Base-by-base conservation (phyloP, 495 filamentous ascomycete genomes). In the Neurospora sp. region DNA sequence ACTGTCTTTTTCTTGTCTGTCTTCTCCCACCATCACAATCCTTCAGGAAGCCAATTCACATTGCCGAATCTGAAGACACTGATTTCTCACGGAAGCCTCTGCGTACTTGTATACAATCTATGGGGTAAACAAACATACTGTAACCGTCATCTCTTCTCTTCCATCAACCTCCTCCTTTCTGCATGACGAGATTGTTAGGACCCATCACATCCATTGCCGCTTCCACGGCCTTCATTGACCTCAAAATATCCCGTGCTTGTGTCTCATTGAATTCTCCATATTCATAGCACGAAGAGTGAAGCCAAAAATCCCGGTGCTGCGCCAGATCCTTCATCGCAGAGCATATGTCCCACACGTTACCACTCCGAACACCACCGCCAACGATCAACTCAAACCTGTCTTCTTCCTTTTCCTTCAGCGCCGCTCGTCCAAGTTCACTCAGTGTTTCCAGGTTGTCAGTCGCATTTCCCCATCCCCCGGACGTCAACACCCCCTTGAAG, bases 401-500 rank as follows among this genome's bases (percentile, higher is more conserved):
- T 31, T 65, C 53, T 18, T 59, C 48, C 20, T 59, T 9, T 44
- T 22, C 0, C 40, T 14, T 41, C 72, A 53, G 10, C 20, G 76
- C 78, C 42, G 35, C 73, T 8, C 65, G 22, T 14, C 81, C 75
- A 12, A 85, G 75, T 10, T 35, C 53, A 16, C 72, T 77, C 45
- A 85, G 72, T 61, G 71, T 73, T 35, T 65, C 68, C 22, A 77
- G 9, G 61, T 84, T 81, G 7, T 77, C 68, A 42, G 71, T 45
- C 8, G 82, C 82, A 45, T 76, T 70, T 12, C 83, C 82, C 45
- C 72, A 41, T 12, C 83, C 83, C 4, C 83, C 84, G 0, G 82
- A 83, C 18, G 83, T 85, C 69, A 85, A 72, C 38, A 85, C 70
- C 9, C 76, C 81, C 18, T 80, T 74, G 38, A 85, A 84, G 22